These are phyloP conservation scores for Cordyceps cateniannulata DNA, from an alignment of 2,329 filamentous ascomycete genomes.

Conservation along the genomic window DNA sequence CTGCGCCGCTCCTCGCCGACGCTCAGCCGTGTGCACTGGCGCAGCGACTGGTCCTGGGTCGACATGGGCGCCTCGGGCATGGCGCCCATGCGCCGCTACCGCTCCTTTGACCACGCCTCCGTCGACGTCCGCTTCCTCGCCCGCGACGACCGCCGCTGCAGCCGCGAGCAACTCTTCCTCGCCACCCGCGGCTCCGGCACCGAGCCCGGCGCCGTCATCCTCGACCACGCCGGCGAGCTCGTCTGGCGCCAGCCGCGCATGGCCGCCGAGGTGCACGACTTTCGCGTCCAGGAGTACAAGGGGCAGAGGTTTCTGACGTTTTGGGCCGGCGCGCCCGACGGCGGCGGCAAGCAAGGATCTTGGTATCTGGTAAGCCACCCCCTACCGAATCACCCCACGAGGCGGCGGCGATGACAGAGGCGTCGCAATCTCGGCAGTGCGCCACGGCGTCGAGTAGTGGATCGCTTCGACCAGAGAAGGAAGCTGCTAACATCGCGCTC, in stretches of 20 bases:
- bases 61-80: slow-evolving; percentile 9
- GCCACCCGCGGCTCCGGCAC: slow-evolving; percentile 11
- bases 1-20: not conserved
- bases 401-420: not conserved
- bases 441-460: not conserved
- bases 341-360: slow-evolving; percentile 36
- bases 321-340: slow-evolving; percentile 34
- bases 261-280: slow-evolving; percentile 10
- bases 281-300: slow-evolving; percentile 18
- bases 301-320: slow-evolving; percentile 17
- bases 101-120: slow-evolving; percentile 9
- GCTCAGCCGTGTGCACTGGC: slow-evolving; percentile 8
- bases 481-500: not conserved
- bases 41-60: slow-evolving; percentile 13
- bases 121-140: slow-evolving; percentile 9
- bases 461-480: not conserved
- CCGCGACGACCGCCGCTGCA: slow-evolving; percentile 10
- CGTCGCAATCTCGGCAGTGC: not conserved
- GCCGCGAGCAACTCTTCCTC: slow-evolving; percentile 9
- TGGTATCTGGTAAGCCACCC: slow-evolving; percentile 36
- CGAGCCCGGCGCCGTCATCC: slow-evolving; percentile 16
- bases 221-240: slow-evolving; percentile 22
- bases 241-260: slow-evolving; percentile 21
- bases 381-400: not conserved
- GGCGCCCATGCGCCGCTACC: slow-evolving; percentile 11